phyloP scores from a whole-genome alignment of 2,329 filamentous ascomycete genomes.

The Cercospora citrullina region DNA sequence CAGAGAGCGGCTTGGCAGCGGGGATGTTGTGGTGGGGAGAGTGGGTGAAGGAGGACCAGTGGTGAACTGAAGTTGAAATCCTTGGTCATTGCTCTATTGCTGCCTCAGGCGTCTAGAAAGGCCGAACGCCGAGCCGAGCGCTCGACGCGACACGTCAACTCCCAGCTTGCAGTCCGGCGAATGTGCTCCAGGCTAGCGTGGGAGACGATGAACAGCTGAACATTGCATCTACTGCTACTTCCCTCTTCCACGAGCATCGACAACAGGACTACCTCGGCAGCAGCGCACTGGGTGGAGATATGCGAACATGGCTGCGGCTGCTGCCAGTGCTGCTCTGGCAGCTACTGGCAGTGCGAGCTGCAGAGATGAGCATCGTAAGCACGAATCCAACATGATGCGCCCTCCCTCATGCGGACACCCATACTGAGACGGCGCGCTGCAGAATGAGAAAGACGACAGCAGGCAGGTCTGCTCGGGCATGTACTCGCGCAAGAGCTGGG shows the following conservation, averaged over 20 bases:
- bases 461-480: constrained; percentile 86
- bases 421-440: constrained; percentile 19
- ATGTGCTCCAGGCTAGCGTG: not conserved
- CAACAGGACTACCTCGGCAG: not conserved
- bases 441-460: constrained; percentile 76
- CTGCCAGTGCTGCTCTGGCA: constrained; percentile 35
- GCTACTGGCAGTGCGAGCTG: constrained; percentile 31
- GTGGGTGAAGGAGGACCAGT: not conserved
- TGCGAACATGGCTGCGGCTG: constrained; percentile 35
- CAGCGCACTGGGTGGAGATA: constrained; percentile 6
- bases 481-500: constrained; percentile 90
- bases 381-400: not conserved
- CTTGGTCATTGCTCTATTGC: not conserved
- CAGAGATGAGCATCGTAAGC: constrained; percentile 39
- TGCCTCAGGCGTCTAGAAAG: not conserved
- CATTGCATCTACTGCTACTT: not conserved
- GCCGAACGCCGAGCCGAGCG: not conserved
- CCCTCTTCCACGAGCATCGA: not conserved
- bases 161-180: not conserved
- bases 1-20: not conserved
- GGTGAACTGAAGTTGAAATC: not conserved
- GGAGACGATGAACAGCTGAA: not conserved
- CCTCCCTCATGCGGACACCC: not conserved
- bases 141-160: constrained; percentile 7
- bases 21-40: not conserved